Base-by-base conservation (phyloP, 768 basidiomycete genomes). In the Candolleomyces efflorescens region DNA sequence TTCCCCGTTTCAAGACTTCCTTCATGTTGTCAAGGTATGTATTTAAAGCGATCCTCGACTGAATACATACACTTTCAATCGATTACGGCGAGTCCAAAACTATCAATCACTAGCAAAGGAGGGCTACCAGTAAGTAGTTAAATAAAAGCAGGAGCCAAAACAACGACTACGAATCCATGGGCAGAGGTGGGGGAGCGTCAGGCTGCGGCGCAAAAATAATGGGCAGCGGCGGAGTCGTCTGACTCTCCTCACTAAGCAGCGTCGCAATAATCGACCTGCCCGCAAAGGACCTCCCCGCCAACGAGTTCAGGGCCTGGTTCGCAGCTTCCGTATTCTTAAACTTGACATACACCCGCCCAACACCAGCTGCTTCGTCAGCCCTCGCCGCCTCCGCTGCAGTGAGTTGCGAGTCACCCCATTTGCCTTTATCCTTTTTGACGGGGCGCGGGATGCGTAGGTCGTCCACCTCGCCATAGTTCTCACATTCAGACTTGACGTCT, bases 301-400 rank as follows among this genome's bases (percentile, higher is more conserved):
- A 80, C 41, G 86, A 83, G 69, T 90, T 89, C 69, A 98, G 80
- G 22, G 90, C 97, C 58, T 70, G 75, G 36, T 78, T 77, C 17
- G 93, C 92, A 46, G 82, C 77, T 13, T 77, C 76, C 23, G 86
- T 69, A 20, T 86, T 78, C 47, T 64, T 66, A 68, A 90, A 99
- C 75, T 92, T 89, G 61, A 99, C 94, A 69, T 96, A 98, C 13
- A 99, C 97, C 51, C 94, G 82, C 44, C 97, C 96, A 20, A 99
- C 93, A 54, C 96, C 97, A 1, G 90, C 81, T 27, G 89, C 91
- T 69, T 97, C 94, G 69, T 96, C 94, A 44, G 80, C 78, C 37
- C 87, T 83, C 59, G 81, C 80, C 27, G 85, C 87, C 64, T 90
- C 88, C 53, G 83, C 76, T 13, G 84, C 79, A 26, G 82, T 75